Conservation (phyloP, 2,329 filamentous ascomycete species). For the Exophiala phaeomuriformis region DNA sequence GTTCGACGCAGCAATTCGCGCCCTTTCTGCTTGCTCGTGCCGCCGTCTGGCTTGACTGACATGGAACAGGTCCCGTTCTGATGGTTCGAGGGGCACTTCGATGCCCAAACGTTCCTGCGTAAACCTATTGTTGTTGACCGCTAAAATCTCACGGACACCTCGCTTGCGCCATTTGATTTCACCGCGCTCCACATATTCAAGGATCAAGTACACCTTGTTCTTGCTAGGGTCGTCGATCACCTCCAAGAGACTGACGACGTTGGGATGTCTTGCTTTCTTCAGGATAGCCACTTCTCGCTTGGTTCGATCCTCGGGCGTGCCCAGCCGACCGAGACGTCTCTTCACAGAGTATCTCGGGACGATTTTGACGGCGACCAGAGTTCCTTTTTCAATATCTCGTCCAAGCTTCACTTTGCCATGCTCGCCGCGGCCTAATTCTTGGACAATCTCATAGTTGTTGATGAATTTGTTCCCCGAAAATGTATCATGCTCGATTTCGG, state of each 20-base stretch:
- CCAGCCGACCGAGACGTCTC: constrained; percentile 70
- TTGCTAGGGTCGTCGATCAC: constrained; percentile 95
- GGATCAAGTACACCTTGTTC: constrained; percentile 96
- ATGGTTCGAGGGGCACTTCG: constrained; percentile 55
- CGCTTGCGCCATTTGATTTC: constrained; percentile 93
- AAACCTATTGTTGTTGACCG: constrained; percentile 72
- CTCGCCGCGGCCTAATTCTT: constrained; percentile 90
- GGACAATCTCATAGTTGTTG: constrained; percentile 95
- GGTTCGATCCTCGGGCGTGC: constrained; percentile 63
- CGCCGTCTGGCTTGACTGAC: constrained; percentile 53
- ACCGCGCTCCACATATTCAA: constrained; percentile 89
- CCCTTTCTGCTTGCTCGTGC: constrained; percentile 52
- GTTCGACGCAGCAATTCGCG: constrained; percentile 45
- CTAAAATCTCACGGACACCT: constrained; percentile 72
- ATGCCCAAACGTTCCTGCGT: constrained; percentile 68
- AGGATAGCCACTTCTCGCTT: constrained; percentile 96
- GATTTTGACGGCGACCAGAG: constrained; percentile 95
- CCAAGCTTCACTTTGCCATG: constrained; percentile 98
- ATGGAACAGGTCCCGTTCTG: constrained; percentile 40
- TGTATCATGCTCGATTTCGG: constrained; percentile 79
- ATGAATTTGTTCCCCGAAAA: constrained; percentile 90
- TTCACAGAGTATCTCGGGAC: constrained; percentile 93
- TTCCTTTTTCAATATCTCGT: constrained; percentile 65
- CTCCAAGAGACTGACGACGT: constrained; percentile 89
- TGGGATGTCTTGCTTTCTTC: constrained; percentile 96